These are phyloP conservation scores for Danielozyma ontarioensis DNA, from an alignment of 805 yeast species.

Conservation along the genomic window DNA sequence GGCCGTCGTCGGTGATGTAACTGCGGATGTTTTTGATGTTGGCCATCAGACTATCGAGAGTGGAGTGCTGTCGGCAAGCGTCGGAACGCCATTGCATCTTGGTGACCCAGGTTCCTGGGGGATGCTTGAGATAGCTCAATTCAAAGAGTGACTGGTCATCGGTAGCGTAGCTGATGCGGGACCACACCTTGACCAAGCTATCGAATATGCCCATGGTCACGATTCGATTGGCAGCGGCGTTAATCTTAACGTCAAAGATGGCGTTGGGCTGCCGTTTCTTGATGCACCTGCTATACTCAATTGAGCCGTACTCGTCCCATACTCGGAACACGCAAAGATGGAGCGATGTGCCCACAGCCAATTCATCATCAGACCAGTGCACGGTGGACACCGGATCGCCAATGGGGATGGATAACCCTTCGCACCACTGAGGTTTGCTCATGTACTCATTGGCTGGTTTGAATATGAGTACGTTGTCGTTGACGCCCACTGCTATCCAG, in stretches of 20 bases:
- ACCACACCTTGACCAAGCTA: constrained; percentile 71
- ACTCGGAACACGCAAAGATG: constrained; percentile 52
- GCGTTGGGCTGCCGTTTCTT: constrained; percentile 52
- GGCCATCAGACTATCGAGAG: constrained; percentile 23
- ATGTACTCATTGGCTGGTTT: constrained; percentile 53
- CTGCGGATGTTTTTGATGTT: constrained; percentile 30
- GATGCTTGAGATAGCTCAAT: constrained; percentile 63
- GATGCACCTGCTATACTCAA: constrained; percentile 14
- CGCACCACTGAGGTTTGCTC: constrained; percentile 43
- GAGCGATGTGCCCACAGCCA: constrained; percentile 53
- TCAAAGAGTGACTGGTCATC: constrained; percentile 57
- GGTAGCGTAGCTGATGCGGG: constrained; percentile 62
- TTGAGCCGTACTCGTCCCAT: constrained; percentile 40
- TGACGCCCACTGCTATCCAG: constrained; percentile 47
- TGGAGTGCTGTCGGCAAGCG: constrained; percentile 2
- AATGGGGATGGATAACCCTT: constrained; percentile 14
- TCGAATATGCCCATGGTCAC: constrained; percentile 61
- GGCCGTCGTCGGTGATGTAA: constrained; percentile 28
- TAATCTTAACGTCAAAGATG: constrained; percentile 49
- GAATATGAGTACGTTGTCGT: constrained; percentile 40
- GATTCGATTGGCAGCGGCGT: constrained; percentile 64
- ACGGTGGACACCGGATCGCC: constrained; percentile 32
- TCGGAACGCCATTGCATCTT: constrained; percentile 40
- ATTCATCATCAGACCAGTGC: constrained; percentile 60
- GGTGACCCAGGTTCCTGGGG: constrained; percentile 37